Conservation (phyloP, 495 filamentous ascomycete genomes). For the Mytilinidion resinicola region DNA sequence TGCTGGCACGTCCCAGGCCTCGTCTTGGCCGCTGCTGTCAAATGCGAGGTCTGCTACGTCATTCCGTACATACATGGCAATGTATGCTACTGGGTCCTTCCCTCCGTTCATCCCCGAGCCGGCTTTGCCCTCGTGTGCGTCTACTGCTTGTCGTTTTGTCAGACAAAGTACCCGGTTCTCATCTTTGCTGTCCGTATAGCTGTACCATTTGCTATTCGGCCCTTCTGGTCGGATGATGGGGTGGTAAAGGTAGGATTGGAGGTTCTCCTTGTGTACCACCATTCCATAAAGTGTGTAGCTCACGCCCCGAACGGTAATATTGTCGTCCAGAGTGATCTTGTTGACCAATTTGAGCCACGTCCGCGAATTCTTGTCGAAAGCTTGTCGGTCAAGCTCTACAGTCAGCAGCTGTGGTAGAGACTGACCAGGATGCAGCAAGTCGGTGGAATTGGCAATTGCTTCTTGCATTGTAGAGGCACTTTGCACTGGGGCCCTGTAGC, state of each 20-base stretch:
- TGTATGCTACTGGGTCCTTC: slow-evolving; percentile 52
- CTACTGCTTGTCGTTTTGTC: slow-evolving; percentile 52
- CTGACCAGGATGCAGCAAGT: slow-evolving; percentile 10
- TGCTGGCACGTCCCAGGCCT: slow-evolving; percentile 26
- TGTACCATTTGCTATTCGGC: slow-evolving; percentile 52
- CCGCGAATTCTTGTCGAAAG: slow-evolving; percentile 45
- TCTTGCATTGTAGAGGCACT: slow-evolving; percentile 27
- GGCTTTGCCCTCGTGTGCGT: slow-evolving; percentile 46
- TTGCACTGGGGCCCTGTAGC: slow-evolving; percentile 25
- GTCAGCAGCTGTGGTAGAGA: slow-evolving; percentile 45
- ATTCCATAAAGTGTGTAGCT: slow-evolving; percentile 57
- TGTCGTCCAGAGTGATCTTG: slow-evolving; percentile 50
- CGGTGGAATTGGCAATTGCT: slow-evolving; percentile 25
- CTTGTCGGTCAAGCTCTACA: slow-evolving; percentile 55
- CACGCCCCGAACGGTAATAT: slow-evolving; percentile 41
- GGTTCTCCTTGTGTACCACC: slow-evolving; percentile 55
- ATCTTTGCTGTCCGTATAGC: slow-evolving; percentile 51
- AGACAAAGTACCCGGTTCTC: slow-evolving; percentile 50
- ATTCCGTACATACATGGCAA: slow-evolving; percentile 54
- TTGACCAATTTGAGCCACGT: slow-evolving; percentile 57
- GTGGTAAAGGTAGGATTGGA: slow-evolving; percentile 56
- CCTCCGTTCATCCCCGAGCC: slow-evolving; percentile 37
- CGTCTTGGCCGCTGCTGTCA: slow-evolving; percentile 1
- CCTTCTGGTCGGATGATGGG: slow-evolving; percentile 55
- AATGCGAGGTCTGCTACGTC: slow-evolving; percentile 39